phyloP scores from a whole-genome alignment of 208 protist species.

The Lotmaria passim region DNA sequence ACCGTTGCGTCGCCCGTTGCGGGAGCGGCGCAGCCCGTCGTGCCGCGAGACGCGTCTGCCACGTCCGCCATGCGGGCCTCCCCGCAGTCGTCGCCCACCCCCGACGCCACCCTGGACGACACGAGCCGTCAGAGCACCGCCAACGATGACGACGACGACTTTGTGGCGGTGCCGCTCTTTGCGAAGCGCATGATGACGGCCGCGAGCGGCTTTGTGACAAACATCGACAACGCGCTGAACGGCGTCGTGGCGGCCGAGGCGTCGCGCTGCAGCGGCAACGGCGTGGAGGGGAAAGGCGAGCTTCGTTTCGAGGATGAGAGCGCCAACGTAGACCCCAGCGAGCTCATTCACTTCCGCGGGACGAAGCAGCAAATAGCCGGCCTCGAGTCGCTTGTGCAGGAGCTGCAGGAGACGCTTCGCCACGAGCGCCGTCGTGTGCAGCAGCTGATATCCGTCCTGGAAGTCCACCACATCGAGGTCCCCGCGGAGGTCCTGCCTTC shows the following conservation, averaged over 20 bases:
- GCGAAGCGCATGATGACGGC: slow-evolving; percentile 50
- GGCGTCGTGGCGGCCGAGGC: slow-evolving; percentile 21
- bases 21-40: background rate
- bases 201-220: slow-evolving; percentile 46
- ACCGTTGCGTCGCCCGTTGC: slow-evolving; percentile 1
- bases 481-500: slow-evolving; percentile 19
- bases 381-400: slow-evolving; percentile 63
- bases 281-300: background rate
- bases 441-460: slow-evolving; percentile 40
- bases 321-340: slow-evolving; percentile 28
- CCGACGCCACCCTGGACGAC: slow-evolving; percentile 7
- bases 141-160: slow-evolving; percentile 21
- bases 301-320: slow-evolving; percentile 14
- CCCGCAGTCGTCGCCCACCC: slow-evolving; percentile 6
- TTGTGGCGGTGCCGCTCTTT: slow-evolving; percentile 37
- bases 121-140: slow-evolving; percentile 7
- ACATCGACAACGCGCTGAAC: slow-evolving; percentile 52
- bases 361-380: slow-evolving; percentile 26
- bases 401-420: slow-evolving; percentile 65
- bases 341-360: slow-evolving; percentile 15
- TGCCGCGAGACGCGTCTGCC: background rate
- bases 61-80: background rate
- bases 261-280: slow-evolving; percentile 12
- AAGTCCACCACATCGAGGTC: slow-evolving; percentile 30
- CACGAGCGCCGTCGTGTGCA: slow-evolving; percentile 33